Base-by-base conservation (phyloP, 78 protist species). In the Protostelium mycophagum region DNA sequence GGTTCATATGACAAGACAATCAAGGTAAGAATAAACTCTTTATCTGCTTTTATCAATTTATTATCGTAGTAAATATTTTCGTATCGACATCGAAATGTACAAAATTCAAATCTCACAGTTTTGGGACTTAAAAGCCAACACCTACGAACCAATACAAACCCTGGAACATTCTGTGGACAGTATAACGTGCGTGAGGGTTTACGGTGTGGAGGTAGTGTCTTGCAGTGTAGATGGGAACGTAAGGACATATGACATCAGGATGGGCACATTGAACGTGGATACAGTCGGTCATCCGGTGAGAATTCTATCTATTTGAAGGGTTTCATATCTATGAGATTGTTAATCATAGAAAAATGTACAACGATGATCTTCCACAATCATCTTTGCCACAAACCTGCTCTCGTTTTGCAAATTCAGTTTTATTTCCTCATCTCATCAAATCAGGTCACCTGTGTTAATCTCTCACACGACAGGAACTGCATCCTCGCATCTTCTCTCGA, bases 221-320 rank as follows among this genome's bases (percentile, higher is more conserved):
- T 35, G 87, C 36, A 93, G 95, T 93, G 95, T 93, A 9, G 95
- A 93, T 90, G 95, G 95, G 34, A n/a, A 83, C 10, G 63, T 93
- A 31, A 38, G 95, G 87, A 63, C 35, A 0, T 93, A 93, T 37
- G 95, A 93, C 38, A 89, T 90, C 34, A 90, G 91, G 85, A 87
- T 36, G 84, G 92, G 93, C 1, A 88, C 88, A 88, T 63, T 93
- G 1, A 38, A 29, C 36, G 73, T 36, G 28, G 92, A 93, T 16
- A 51, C 73, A 16, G 16, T 51, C 5, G 73, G 73, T 51, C 73
- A 51, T 51, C 73, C 73, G 73, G 73, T 51, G 73, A 51, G 73
- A n/a, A n/a, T n/a, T n/a, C n/a, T n/a, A n/a, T n/a, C n/a, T n/a
- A n/a, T n/a, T n/a, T n/a, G n/a, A n/a, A n/a, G n/a, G n/a, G n/a